phyloP scores from a whole-genome alignment of 2,329 filamentous ascomycete species.

The Colletotrichum orchidophilum region DNA sequence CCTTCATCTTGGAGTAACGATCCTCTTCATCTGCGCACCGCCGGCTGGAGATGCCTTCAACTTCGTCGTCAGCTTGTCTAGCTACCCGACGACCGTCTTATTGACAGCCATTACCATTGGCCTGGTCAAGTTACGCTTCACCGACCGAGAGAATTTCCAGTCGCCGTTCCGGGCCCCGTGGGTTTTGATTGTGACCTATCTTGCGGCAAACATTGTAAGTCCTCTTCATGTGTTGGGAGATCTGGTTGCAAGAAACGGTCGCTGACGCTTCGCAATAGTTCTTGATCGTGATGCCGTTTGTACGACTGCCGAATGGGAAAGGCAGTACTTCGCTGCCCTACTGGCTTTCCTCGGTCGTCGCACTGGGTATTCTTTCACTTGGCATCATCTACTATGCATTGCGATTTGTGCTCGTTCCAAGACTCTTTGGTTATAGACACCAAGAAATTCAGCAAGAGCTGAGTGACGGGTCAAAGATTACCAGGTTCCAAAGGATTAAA shows the following conservation, averaged over 20 bases:
- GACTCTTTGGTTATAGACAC: conserved; percentile 15
- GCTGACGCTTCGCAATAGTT: neutral
- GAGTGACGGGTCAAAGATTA: conserved; percentile 26
- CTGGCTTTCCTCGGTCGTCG: conserved; percentile 29
- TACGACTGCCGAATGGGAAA: conserved; percentile 21
- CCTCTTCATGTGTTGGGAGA: accelerated
- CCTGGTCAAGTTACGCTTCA: conserved; percentile 36
- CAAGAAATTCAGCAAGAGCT: conserved; percentile 18
- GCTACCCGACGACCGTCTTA: conserved; percentile 35
- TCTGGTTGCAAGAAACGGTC: neutral
- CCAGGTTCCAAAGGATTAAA: conserved; percentile 19
- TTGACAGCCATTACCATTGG: conserved; percentile 34
- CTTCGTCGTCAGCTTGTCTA: conserved; percentile 36
- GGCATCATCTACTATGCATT: conserved; percentile 20
- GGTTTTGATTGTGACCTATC: conserved; percentile 29
- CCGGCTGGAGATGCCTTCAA: conserved; percentile 38
- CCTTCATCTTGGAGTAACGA: conserved; percentile 36
- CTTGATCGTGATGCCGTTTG: conserved; percentile 28
- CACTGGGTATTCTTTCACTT: conserved; percentile 12
- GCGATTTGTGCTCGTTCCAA: conserved; percentile 8
- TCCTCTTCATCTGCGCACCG: conserved; percentile 38
- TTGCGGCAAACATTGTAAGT: conserved; percentile 20
- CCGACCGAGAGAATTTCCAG: conserved; percentile 31
- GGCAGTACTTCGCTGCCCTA: conserved; percentile 26
- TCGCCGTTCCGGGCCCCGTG: conserved; percentile 35